These are phyloP conservation scores for Ceratocystis diversiconidia DNA, from an alignment of 2,329 filamentous ascomycete genomes.

Conservation along the genomic window DNA sequence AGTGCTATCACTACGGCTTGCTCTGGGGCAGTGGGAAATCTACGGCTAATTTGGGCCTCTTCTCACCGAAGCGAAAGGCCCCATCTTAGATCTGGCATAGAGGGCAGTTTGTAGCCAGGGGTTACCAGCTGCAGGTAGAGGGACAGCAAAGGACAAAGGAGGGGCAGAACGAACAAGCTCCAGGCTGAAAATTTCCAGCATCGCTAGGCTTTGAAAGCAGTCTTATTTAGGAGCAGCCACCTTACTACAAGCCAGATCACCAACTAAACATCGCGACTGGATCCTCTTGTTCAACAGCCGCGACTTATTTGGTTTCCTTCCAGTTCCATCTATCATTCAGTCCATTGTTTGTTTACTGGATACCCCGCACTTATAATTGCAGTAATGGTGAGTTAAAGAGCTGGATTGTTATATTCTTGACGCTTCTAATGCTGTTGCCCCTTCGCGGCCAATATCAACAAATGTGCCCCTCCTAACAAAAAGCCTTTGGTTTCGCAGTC, in stretches of 20 bases:
- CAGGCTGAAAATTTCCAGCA: slow-evolving; percentile 18
- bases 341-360: slow-evolving; percentile 6
- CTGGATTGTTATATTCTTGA: neutral
- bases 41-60: slow-evolving; percentile 9
- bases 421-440: neutral
- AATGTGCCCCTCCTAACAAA: slow-evolving; percentile 17
- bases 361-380: slow-evolving; percentile 10
- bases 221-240: slow-evolving; percentile 12
- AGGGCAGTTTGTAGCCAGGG: slow-evolving; percentile 8
- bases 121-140: slow-evolving; percentile 6
- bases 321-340: neutral
- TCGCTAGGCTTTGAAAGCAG: slow-evolving; percentile 6
- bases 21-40: slow-evolving; percentile 2
- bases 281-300: slow-evolving; percentile 11
- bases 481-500: slow-evolving; percentile 11
- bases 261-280: slow-evolving; percentile 13
- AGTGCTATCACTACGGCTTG: slow-evolving; percentile 2
- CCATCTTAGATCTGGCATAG: neutral
- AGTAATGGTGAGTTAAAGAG: slow-evolving; percentile 15
- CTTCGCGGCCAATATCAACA: neutral
- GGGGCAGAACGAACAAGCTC: slow-evolving; percentile 9
- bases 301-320: slow-evolving; percentile 6
- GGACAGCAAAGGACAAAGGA: neutral
- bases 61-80: slow-evolving; percentile 6
- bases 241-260: slow-evolving; percentile 16